A percentile compares a stretch with the other conserved stretches of the same genome.
Evolutionary conservation across 192 early-diverging fungal species (phyloP).

Genomic region (Mortierella alpina): DNA sequence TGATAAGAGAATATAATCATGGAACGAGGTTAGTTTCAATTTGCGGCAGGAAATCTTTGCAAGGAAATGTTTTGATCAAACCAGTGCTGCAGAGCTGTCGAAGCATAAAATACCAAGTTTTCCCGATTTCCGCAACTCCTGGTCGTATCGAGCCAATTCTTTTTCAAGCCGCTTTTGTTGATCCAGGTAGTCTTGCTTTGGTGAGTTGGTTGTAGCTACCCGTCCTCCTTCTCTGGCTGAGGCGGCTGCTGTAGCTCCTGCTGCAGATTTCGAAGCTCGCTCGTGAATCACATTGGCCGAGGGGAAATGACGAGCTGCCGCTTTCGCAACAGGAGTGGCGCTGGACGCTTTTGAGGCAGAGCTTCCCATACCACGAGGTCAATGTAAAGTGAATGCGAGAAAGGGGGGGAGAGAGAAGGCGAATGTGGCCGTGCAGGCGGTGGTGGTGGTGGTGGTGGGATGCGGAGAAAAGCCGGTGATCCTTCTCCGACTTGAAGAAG

Average conservation of each 20-base stretch:
- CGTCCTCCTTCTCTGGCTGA: background rate
- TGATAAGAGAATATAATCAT: background rate
- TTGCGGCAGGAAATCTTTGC: background rate
- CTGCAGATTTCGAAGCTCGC: conserved; percentile 9
- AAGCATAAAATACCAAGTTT: conserved; percentile 9
- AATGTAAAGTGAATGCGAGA: conserved; percentile 10
- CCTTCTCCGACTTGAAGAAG: background rate
- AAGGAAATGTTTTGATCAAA: background rate
- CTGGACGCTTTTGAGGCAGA: conserved; percentile 33
- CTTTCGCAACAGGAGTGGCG: conserved; percentile 27
- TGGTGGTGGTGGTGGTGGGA: background rate
- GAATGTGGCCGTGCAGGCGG: background rate
- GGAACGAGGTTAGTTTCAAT: background rate
- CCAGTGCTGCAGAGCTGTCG: background rate
- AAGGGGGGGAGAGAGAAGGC: background rate
- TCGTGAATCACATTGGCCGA: conserved; percentile 34
- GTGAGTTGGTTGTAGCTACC: conserved; percentile 14
- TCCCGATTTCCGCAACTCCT: conserved; percentile 20
- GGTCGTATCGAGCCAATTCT: conserved; percentile 31
- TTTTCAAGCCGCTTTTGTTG: conserved; percentile 36
- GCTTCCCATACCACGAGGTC: conserved; percentile 28
- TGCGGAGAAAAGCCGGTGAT: background rate
- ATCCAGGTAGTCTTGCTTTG: conserved; percentile 41
- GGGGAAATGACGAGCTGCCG: conserved; percentile 45
- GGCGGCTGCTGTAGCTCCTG: conserved; percentile 3